Evolutionary conservation across 2,329 filamentous ascomycete species (phyloP).

Genomic region (Fusarium austroafricanum): DNA sequence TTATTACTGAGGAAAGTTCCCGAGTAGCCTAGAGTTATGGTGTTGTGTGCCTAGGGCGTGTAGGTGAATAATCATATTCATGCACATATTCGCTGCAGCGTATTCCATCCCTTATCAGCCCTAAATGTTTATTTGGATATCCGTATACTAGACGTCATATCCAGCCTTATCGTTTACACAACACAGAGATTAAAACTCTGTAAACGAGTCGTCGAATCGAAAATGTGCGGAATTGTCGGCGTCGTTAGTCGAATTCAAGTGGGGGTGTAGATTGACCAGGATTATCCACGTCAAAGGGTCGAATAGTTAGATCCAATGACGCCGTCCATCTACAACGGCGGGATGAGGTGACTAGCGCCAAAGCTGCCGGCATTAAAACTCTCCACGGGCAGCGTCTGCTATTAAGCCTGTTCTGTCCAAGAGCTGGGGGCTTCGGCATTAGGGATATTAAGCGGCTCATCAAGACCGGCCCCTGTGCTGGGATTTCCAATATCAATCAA

Average conservation of each 20-base stretch:
- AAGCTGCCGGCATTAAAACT: conserved; percentile 14
- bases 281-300: conserved; percentile 2
- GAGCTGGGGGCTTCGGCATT: conserved; percentile 1
- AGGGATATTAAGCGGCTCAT: background rate
- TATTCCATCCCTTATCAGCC: conserved; percentile 10
- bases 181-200: background rate
- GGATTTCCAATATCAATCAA: background rate
- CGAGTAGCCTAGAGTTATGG: background rate
- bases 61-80: too few relatives aligned
- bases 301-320: conserved; percentile 7
- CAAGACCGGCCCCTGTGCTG: background rate
- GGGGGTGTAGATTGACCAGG: conserved; percentile 1
- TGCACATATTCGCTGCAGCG: background rate
- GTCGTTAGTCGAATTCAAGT: background rate
- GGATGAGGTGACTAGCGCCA: background rate
- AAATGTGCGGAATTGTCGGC: conserved; percentile 21
- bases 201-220: background rate
- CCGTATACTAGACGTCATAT: conserved; percentile 10
- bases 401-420: background rate
- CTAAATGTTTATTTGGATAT: conserved; percentile 2
- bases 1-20: background rate
- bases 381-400: background rate
- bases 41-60: background rate
- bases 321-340: background rate
- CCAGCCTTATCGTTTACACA: conserved; percentile 18